Evolutionary conservation across 2,329 filamentous ascomycete species (phyloP).

Genomic region (Arthrobotrys entomopaga): DNA sequence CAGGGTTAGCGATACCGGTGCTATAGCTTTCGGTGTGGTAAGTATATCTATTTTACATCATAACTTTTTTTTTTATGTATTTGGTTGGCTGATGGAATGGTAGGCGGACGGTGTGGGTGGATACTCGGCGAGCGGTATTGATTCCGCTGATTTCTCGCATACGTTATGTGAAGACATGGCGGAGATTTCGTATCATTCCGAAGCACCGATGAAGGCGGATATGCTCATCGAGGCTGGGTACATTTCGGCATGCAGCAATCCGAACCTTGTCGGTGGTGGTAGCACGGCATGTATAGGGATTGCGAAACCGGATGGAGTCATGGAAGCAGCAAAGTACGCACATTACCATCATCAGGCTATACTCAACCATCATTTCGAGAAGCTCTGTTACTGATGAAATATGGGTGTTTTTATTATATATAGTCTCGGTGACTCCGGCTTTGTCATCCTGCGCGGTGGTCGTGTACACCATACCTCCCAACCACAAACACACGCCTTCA

Average conservation of each 20-base stretch:
- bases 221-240: constrained; percentile 84
- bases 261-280: constrained; percentile 79
- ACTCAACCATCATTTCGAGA: background rate
- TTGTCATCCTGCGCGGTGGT: constrained; percentile 84
- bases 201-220: constrained; percentile 60
- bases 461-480: constrained; percentile 84
- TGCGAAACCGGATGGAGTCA: constrained; percentile 74
- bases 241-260: constrained; percentile 79
- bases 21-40: constrained; percentile 81
- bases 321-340: constrained; percentile 84
- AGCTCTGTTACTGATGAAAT: background rate
- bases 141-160: constrained; percentile 95
- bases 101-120: constrained; percentile 90
- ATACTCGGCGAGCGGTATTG: constrained; percentile 90
- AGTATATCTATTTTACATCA: constrained; percentile 4
- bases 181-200: constrained; percentile 72
- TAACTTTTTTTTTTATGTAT: constrained; percentile 1
- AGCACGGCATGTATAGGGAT: constrained; percentile 92
- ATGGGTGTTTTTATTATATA: too few relatives aligned
- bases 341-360: constrained; percentile 8
- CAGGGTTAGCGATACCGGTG: constrained; percentile 75
- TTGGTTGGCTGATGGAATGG: constrained; percentile 24
- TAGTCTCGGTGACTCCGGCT: constrained; percentile 89
- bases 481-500: constrained; percentile 95
- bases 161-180: constrained; percentile 95